A percentile compares a stretch with the other conserved stretches of the same genome.
phyloP scores from a whole-genome alignment of 2,329 filamentous ascomycete genomes.

The Aspergillus sp. region DNA sequence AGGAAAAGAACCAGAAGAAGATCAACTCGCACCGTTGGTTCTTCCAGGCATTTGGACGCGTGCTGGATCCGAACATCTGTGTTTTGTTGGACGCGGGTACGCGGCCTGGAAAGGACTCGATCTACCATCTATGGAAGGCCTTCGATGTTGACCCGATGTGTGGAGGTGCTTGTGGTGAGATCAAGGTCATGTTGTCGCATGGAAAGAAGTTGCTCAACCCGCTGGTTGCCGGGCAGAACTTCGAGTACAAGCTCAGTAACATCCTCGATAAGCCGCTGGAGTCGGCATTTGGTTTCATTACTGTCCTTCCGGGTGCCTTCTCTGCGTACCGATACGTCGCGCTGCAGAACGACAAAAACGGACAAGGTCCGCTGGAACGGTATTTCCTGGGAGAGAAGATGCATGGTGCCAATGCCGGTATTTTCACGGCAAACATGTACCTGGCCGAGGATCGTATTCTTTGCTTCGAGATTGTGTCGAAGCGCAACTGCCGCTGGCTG shows the following conservation, averaged over 20 bases:
- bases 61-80: slow-evolving; percentile 94
- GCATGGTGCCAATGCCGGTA: slow-evolving; percentile 87
- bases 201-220: slow-evolving; percentile 91
- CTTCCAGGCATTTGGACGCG: slow-evolving; percentile 92
- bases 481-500: slow-evolving; percentile 96
- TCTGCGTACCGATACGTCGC: slow-evolving; percentile 97
- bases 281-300: slow-evolving; percentile 96
- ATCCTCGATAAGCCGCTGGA: slow-evolving; percentile 97
- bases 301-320: slow-evolving; percentile 93
- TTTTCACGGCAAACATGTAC: slow-evolving; percentile 87
- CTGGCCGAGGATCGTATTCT: slow-evolving; percentile 55
- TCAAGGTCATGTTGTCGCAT: slow-evolving; percentile 91
- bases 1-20: slow-evolving; percentile 99
- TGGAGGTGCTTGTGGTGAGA: slow-evolving; percentile 94
- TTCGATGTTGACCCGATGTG: slow-evolving; percentile 98
- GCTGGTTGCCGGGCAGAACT: slow-evolving; percentile 93
- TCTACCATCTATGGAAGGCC: slow-evolving; percentile 98
- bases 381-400: slow-evolving; percentile 98
- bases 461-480: slow-evolving; percentile 81
- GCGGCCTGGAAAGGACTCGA: slow-evolving; percentile 87
- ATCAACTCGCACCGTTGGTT: slow-evolving; percentile 99
- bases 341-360: slow-evolving; percentile 94
- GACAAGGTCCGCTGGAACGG: slow-evolving; percentile 87
- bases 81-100: slow-evolving; percentile 96
- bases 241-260: slow-evolving; percentile 99